These are phyloP conservation scores for Microdochium bolleyi DNA, from an alignment of 2,329 filamentous ascomycete genomes.

Conservation along the genomic window DNA sequence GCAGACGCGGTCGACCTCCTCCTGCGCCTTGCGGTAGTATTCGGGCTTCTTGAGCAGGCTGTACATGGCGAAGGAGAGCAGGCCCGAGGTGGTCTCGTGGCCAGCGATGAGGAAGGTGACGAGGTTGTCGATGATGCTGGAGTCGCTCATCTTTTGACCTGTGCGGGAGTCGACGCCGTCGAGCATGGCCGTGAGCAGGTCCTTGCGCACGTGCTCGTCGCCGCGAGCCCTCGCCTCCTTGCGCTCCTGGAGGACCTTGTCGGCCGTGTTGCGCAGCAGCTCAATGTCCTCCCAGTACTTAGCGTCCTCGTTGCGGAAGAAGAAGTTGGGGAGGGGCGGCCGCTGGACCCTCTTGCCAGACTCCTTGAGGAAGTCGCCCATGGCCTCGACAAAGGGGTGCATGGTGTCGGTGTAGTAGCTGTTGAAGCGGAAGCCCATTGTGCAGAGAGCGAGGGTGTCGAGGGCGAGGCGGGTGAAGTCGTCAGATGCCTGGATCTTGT, in stretches of 20 bases:
- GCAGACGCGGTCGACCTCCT: slow-evolving; percentile 60
- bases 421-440: slow-evolving; percentile 69
- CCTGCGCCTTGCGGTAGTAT: slow-evolving; percentile 50
- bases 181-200: slow-evolving; percentile 64
- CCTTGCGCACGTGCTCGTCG: slow-evolving; percentile 30
- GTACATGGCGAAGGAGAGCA: slow-evolving; percentile 58
- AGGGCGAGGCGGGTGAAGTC: slow-evolving; percentile 68
- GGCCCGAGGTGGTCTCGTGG: slow-evolving; percentile 64
- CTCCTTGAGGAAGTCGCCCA: slow-evolving; percentile 55
- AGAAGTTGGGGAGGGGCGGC: slow-evolving; percentile 36
- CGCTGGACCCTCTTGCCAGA: slow-evolving; percentile 41
- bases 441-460: slow-evolving; percentile 63
- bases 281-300: slow-evolving; percentile 48
- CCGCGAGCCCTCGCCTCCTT: slow-evolving; percentile 17
- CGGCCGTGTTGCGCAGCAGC: slow-evolving; percentile 44
- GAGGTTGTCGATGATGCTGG: slow-evolving; percentile 60
- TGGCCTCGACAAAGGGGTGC: slow-evolving; percentile 63
- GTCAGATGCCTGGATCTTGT: slow-evolving; percentile 30
- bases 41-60: slow-evolving; percentile 56
- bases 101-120: slow-evolving; percentile 66
- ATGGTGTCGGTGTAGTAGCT: slow-evolving; percentile 61
- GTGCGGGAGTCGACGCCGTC: slow-evolving; percentile 59
- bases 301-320: slow-evolving; percentile 38
- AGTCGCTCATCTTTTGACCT: slow-evolving; percentile 54
- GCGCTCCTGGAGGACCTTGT: slow-evolving; percentile 53